phyloP scores from a whole-genome alignment of 306 rosid species.

The Casuarina glauca region DNA sequence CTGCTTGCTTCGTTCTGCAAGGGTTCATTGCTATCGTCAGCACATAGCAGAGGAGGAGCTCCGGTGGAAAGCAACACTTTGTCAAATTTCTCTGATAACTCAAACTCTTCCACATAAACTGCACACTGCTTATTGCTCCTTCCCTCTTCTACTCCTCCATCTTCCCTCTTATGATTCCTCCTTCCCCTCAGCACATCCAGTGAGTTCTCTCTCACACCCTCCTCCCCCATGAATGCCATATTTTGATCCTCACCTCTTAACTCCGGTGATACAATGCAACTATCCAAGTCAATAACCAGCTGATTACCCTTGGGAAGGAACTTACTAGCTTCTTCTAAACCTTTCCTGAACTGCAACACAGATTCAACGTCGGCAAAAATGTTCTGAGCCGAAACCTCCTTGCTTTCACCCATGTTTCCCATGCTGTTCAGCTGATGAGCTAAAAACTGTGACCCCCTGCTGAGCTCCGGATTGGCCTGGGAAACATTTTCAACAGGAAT shows the following conservation, averaged over 20 bases:
- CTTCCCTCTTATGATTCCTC: conserved; percentile 38
- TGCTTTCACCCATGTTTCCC: neutral
- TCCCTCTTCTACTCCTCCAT: conserved; percentile 33
- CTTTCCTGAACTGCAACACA: conserved; percentile 1
- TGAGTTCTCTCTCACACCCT: neutral
- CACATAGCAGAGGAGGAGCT: conserved; percentile 25
- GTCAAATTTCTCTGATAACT: conserved; percentile 36
- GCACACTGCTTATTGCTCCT: conserved; percentile 49
- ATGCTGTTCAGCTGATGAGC: neutral
- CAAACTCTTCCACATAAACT: conserved; percentile 30
- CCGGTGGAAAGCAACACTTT: too few species aligned
- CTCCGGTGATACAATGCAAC: neutral
- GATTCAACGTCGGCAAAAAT: neutral
- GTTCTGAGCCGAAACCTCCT: neutral
- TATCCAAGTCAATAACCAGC: neutral
- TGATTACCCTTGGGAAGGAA: conserved; percentile 4
- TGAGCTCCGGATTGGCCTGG: neutral
- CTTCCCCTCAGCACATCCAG: conserved; percentile 19
- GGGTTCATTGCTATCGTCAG: neutral
- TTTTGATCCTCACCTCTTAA: neutral
- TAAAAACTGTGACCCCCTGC: neutral
- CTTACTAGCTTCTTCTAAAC: conserved; percentile 10
- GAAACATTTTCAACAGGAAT: neutral
- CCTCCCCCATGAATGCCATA: too few species aligned
- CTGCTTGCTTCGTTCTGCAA: conserved; percentile 2